Base-by-base conservation (phyloP, 768 basidiomycete species). In the Termitomyces sp. region DNA sequence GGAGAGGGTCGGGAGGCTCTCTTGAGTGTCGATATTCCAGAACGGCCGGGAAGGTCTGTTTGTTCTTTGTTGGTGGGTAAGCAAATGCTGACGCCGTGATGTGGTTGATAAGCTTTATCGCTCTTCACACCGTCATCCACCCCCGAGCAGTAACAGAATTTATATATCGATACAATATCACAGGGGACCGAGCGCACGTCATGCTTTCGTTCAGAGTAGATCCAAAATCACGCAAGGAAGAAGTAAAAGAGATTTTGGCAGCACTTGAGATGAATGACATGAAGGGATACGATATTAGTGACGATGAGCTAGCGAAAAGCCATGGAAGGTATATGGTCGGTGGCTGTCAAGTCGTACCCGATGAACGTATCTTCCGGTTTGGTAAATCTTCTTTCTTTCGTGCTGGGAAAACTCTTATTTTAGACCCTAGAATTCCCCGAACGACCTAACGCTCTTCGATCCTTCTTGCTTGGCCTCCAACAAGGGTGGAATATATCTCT, bases 271-370 rank as follows among this genome's bases (percentile, higher is more conserved):
- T 71, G 30, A 73, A 76, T 35, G 88, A 85, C 46, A 95, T 98
- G 87, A 79, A 84, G 51, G 94, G 87, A 6, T 78, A 77, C 60
- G 97, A 99, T 67, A 87, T 99, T 64, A 93, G 91, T 62, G 91
- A 98, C 65, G 85, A 98, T 63, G 97, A 99, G 73, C 76, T 98
- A 67, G 94, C 94, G 1, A 99, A 99, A 70, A 90, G 85, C 62
- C 97, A 99, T 67, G 85, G 86, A 7, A 81, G 96, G 35, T 98
- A 98, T 69, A 89, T 99, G 84, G 85, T 98, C 33, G 97, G 97
- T 11, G 96, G 97, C 1, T 81, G 85, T 58, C 78, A 80, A 43
- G 71, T 73, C 14, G 94, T 96, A 5, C 76, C 85, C 1, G 75
- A 98, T 62, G 97, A 99, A 72, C 81, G 96, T 45, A 66, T 98